Base-by-base conservation (phyloP, 1,284 basidiomycete genomes). In the Cutaneotrichosporon cyanovorans region DNA sequence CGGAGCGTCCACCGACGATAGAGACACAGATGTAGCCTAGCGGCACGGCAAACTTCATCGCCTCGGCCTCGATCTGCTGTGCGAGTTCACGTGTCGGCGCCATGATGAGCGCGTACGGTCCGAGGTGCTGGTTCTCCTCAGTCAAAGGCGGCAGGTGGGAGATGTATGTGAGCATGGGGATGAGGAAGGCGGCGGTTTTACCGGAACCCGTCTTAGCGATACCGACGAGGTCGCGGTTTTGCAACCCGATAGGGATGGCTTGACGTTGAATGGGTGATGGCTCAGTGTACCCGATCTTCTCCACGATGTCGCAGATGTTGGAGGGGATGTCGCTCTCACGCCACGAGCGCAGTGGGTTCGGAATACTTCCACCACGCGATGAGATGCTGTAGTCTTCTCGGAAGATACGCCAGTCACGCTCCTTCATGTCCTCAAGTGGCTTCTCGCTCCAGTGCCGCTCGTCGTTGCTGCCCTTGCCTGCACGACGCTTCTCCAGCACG, bases 361-460 rank as follows among this genome's bases (percentile, higher is more conserved):
- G 93, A 48, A 98, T 96, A 54, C 82, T 78, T 30, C 93, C 93
- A 66, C 89, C 88, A 40, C 91, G 75, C 4, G 90, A 84, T 43
- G 88, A 82, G 54, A 99, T 99, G 61, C 83, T 91, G 74, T 95
- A 99, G 72, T 99, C 93, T 71, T 98, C 93, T 54, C 92, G 78
- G 75, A 99, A 98, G 68, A 99, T 98, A 61, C 93, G 81, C 93
- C 93, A 99, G 68, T 99, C 93, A 47, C 93, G 79, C 61, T 97
- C 95, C 64, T 85, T 87, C 95, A 99, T 97, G 70, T 97, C 89
- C 2, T 76, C 70, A 25, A 98, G 74, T 2, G 83, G 79, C 72
- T 99, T 99, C n/a, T 96, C 89, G 2, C 85, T 85, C 95, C 95
- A 98, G 74, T 97, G 95, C 55, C 90, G 78, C 63, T 93, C 90